phyloP scores from a whole-genome alignment of 1,139 yeast species.

The Candida dubliniensis region DNA sequence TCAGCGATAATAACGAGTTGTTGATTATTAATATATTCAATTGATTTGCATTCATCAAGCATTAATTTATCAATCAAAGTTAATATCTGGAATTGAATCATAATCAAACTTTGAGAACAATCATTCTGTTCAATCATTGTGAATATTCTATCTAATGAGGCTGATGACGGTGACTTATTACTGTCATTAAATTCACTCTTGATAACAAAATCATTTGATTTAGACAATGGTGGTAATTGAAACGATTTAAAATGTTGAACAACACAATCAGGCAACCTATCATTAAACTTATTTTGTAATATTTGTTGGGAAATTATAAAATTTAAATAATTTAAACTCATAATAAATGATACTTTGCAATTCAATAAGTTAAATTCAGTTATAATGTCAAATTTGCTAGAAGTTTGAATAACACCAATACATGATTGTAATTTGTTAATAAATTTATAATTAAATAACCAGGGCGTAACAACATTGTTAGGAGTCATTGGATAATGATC shows the following conservation, averaged over 20 bases:
- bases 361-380: slow-evolving; percentile 21
- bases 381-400: slow-evolving; percentile 4
- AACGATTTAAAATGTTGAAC: slow-evolving; percentile 17
- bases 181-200: slow-evolving; percentile 6
- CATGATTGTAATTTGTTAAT: slow-evolving; percentile 7
- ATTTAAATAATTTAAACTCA: slow-evolving; percentile 18
- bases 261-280: slow-evolving; percentile 19
- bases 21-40: slow-evolving; percentile 14
- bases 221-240: slow-evolving; percentile 32
- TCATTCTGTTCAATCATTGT: slow-evolving; percentile 8
- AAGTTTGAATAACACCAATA: slow-evolving; percentile 7
- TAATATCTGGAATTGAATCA: slow-evolving; percentile 9
- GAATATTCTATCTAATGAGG: slow-evolving; percentile 13
- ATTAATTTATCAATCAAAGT: slow-evolving; percentile 12
- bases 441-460: slow-evolving; percentile 2
- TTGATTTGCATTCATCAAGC: slow-evolving; percentile 20
- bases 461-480: background rate
- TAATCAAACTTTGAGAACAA: slow-evolving; percentile 7
- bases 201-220: slow-evolving; percentile 16
- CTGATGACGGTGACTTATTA: slow-evolving; percentile 3
- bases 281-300: slow-evolving; percentile 12
- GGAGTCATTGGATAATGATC: slow-evolving; percentile 24
- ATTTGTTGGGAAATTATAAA: slow-evolving; percentile 21
- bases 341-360: slow-evolving; percentile 25
- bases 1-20: slow-evolving; percentile 6